A percentile compares a stretch with the other conserved stretches of the same genome.
These are phyloP conservation scores for Ganoderma sinense DNA, from an alignment of 1,284 basidiomycete species.

Conservation along the genomic window DNA sequence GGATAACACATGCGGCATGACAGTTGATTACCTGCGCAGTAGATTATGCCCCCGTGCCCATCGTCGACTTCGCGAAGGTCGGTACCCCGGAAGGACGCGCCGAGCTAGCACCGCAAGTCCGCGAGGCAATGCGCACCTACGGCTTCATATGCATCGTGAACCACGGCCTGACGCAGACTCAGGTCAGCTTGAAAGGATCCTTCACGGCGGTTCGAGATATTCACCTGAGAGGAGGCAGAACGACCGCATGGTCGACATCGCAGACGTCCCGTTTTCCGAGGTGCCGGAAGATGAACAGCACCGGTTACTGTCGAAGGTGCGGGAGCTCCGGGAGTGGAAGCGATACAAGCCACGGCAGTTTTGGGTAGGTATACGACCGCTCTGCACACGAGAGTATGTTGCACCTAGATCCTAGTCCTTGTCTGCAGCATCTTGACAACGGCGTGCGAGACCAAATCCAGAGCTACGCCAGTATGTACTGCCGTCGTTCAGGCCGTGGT, in stretches of 20 bases:
- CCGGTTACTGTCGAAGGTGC: constrained; percentile 51
- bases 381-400: too few species aligned
- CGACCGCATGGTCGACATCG: constrained; percentile 66
- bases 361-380: constrained; percentile 49
- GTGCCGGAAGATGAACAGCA: constrained; percentile 66
- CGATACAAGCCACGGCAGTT: constrained; percentile 67
- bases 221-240: constrained; percentile 4
- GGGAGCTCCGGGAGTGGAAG: constrained; percentile 59
- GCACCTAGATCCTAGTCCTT: too few species aligned
- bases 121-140: constrained; percentile 64
- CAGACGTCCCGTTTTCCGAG: constrained; percentile 64
- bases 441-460: constrained; percentile 68
- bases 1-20: too few species aligned
- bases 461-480: constrained; percentile 57
- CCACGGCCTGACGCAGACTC: constrained; percentile 57
- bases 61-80: constrained; percentile 69
- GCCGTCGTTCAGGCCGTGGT: too few species aligned
- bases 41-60: constrained; percentile 73
- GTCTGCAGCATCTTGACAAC: constrained; percentile 44
- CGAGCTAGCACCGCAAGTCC: constrained; percentile 49
- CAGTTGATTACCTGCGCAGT: constrained; percentile 45
- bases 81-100: constrained; percentile 54
- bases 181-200: constrained; percentile 44
- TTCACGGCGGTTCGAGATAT: too few species aligned
- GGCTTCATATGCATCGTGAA: constrained; percentile 73